Conservation (phyloP, 2,329 filamentous ascomycete species). For the Hypoxylon sp. region DNA sequence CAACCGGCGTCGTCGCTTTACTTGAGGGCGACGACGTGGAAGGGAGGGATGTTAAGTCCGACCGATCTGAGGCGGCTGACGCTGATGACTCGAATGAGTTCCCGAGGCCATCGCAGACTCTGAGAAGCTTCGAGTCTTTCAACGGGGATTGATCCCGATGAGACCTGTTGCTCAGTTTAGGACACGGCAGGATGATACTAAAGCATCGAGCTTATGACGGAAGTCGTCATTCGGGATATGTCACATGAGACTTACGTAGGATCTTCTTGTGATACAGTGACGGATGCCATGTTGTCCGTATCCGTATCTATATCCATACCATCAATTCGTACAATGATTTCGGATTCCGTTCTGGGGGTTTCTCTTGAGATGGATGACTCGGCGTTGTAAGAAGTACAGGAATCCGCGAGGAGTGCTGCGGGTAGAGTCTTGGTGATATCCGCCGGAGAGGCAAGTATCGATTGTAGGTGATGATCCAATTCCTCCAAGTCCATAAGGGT, state of each 20-base stretch:
- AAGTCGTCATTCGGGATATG: conserved; percentile 23
- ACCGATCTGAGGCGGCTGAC: conserved; percentile 67
- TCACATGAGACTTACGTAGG: conserved; percentile 51
- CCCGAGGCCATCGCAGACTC: conserved; percentile 45
- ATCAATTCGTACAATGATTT: conserved; percentile 53
- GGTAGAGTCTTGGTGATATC: conserved; percentile 47
- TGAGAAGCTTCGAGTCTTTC: conserved; percentile 52
- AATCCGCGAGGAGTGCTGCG: conserved; percentile 46
- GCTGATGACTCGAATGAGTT: conserved; percentile 68
- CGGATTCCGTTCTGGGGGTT: conserved; percentile 51
- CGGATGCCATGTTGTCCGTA: conserved; percentile 40
- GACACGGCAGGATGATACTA: conserved; percentile 26
- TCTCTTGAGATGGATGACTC: conserved; percentile 46
- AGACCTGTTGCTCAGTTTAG: conserved; percentile 48
- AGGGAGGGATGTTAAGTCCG: conserved; percentile 69
- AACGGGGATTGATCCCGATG: conserved; percentile 49
- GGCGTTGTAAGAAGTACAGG: conserved; percentile 42
- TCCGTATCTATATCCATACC: conserved; percentile 49
- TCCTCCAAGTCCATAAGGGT: conserved; percentile 50
- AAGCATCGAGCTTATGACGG: conserved; percentile 16
- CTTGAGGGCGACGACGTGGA: conserved; percentile 67
- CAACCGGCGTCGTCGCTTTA: conserved; percentile 74
- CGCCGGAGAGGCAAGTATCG: conserved; percentile 47
- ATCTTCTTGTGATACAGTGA: conserved; percentile 38
- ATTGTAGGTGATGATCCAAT: conserved; percentile 51